Evolutionary conservation across 23 red algal genomes (phyloP).

Genomic region (Agarophyton chilense): DNA sequence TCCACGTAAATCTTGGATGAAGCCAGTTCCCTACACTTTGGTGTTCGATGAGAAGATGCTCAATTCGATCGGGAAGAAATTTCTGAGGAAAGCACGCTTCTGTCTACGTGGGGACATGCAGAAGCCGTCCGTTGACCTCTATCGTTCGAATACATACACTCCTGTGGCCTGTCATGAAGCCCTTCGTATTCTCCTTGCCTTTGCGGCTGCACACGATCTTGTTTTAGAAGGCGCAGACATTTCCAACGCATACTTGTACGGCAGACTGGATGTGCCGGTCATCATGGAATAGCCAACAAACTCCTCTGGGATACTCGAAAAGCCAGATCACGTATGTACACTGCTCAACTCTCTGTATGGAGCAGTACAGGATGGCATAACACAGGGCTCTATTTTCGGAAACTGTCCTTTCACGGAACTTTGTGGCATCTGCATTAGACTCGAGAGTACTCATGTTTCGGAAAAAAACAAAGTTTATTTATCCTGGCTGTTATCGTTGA

Average conservation of each 20-base stretch:
- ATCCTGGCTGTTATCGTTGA: not conserved
- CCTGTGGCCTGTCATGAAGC: not conserved
- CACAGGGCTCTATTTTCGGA: not conserved
- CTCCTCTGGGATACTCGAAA: too few relatives aligned
- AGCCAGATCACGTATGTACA: not conserved
- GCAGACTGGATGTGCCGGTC: not conserved
- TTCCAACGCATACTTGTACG: too few relatives aligned
- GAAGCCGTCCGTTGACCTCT: not conserved
- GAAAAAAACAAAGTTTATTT: not conserved
- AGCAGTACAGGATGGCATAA: not conserved
- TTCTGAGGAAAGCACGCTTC: not conserved
- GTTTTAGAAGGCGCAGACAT: too few relatives aligned
- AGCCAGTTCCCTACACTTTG: not conserved
- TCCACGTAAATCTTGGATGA: too few relatives aligned
- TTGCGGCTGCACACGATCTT: too few relatives aligned
- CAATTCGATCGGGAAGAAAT: not conserved
- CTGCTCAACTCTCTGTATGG: not conserved
- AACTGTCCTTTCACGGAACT: not conserved
- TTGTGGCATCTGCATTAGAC: not conserved
- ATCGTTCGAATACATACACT: not conserved
- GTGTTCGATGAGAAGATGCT: too few relatives aligned
- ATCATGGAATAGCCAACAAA: not conserved
- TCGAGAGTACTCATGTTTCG: not conserved
- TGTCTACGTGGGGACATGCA: not conserved
- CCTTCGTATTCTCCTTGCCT: too few relatives aligned